Evolutionary conservation across 345 rosid species (phyloP), one percentile per base, ranked within the genome.

Genomic region (Kandelia obovata): DNA sequence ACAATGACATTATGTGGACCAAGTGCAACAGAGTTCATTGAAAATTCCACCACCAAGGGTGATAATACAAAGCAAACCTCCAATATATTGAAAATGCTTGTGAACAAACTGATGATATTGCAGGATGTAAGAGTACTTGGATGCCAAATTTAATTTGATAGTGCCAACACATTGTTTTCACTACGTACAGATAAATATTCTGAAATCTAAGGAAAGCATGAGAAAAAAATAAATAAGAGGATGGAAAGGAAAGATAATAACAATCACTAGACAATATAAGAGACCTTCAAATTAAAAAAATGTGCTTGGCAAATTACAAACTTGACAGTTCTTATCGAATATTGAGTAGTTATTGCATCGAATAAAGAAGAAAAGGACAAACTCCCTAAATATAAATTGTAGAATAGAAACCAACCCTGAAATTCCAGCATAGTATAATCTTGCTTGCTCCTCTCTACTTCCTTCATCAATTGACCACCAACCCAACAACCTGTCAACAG

Each of bases 401-500:
- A 73, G 67, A 9, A 49, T 37, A 39, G 10, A 62, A 68, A 67
- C 81, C 46, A 70, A 94, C 97, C 96, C 84, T 20, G 95, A 87
- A 62, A 82, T 72, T 64, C 78, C 86, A 27, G 86, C 78, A 59
- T 74, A 75, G 69, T 86, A 91, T n/a, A 94, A 85, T 76, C 89
- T 82, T 56, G 98, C 98, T 67, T 83, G 91, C 73, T 94, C 97
- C 74, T 89, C 91, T 43, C 80, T 78, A 69, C 98, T 93, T 78
- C 91, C 94, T 84, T 93, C 98, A 74, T 94, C 98, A 70, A 94
- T 88, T 37, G 96, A 91, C 97, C 98, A 94, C 97, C 98, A 94
- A 68, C 98, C 96, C 53, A 94, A 80, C 60, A 91, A 72, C 82
- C 98, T 94, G 83, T 75, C 35, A 46, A 25, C 27, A 46, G 55